Evolutionary conservation across 2,329 filamentous ascomycete genomes (phyloP), one percentile per base, ranked within the genome.

Genomic region (Pseudogymnoascus sp.): DNA sequence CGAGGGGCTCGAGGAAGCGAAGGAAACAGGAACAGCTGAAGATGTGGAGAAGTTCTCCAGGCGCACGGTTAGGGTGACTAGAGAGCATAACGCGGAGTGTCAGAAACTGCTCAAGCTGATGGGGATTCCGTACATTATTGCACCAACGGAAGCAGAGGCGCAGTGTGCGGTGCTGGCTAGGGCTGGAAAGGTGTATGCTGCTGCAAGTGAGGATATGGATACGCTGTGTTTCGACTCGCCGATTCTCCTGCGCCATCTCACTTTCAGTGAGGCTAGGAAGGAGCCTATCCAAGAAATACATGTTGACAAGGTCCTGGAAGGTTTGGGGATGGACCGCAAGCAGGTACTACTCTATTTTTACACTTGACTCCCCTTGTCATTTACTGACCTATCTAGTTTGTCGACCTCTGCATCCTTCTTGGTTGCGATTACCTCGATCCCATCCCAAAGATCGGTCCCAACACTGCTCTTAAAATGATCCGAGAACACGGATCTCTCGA

Each of bases 41-140:
- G 94, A 99, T n/a, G 85, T 99, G 3, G 94, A 99, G 78, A 97
- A 97, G 76, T 99, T 97, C 78, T 95, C 92, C 61, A 82, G 94
- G 63, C 82, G 94, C 61, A 97, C 93, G 1, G 94, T 99, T 58
- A 84, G 91, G 63, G 94, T 97, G 61, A 97, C 94, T n/a, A 84
- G 89, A 66, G 93, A 99, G 77, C 94, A 99, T 77, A 99, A 99
- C 72, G 87, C 86, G 42, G 94, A 99, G 74, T 97, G 94, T 75
- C 93, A 96, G 79, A 84, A 85, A 63, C 78, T 99, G 69, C 80
- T 99, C 65, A 93, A 91, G 78, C 80, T 97, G 63, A 99, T 99
- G 94, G 94, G 94, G 10, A 87, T 99, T 36, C 94, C 94, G 0
- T 97, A 88, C 75, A 93, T 99, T 66, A 84, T 97, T 71, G 94